These are phyloP conservation scores for Capsicum baccatum DNA, from an alignment of 257 asterid species.

Conservation along the genomic window DNA sequence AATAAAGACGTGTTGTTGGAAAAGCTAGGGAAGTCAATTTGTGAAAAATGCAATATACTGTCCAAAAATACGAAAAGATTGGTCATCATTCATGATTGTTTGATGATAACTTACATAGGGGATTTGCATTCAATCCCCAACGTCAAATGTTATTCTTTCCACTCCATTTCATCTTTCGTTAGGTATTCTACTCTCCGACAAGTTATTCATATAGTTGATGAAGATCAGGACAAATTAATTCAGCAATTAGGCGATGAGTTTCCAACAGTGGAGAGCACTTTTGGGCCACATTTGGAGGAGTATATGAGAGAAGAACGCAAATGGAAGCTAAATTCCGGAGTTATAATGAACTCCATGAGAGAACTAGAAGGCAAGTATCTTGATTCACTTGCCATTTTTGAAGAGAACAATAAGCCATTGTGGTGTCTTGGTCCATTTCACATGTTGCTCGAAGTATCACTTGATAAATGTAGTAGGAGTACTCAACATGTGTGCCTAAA, in stretches of 20 bases:
- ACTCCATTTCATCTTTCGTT: not conserved
- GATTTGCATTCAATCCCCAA: not conserved
- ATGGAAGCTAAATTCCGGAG: not conserved
- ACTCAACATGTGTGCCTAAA: not conserved
- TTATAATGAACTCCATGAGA: not conserved
- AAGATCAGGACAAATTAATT: not conserved
- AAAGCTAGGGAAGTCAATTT: not conserved
- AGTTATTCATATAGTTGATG: not conserved
- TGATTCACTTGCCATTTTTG: not conserved
- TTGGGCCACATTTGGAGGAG: constrained; percentile 22
- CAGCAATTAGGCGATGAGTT: not conserved
- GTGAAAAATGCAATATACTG: not conserved
- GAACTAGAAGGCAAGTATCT: not conserved
- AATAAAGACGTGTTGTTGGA: not conserved
- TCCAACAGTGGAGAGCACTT: constrained; percentile 15
- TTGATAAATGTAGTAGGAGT: not conserved
- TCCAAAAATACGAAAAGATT: not conserved
- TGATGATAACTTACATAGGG: not conserved
- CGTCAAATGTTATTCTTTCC: not conserved
- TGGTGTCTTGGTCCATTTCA: constrained; percentile 28
- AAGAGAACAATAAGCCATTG: not conserved
- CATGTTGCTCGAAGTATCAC: not conserved
- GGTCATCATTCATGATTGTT: not conserved
- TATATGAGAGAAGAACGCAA: not conserved
- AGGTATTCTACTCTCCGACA: not conserved